Evolutionary conservation across 2,329 filamentous ascomycete genomes (phyloP), one percentile per base, ranked within the genome.

Genomic region (Amauroascus verrucosus): DNA sequence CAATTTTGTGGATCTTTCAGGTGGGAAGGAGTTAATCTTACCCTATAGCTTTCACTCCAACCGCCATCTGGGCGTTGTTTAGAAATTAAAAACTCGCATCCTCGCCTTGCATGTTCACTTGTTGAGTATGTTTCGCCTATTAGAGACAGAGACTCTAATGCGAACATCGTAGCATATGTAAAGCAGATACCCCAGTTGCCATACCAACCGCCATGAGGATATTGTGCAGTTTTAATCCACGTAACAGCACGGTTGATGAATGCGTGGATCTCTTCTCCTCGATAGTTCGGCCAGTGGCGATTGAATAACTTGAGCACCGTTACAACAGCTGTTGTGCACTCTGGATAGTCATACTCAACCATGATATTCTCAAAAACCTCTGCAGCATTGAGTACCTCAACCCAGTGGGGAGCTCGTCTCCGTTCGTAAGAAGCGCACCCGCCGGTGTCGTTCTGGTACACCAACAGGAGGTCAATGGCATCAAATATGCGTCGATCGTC

Each of bases 51-150:
- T 72, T 98, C 93, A 1, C 90, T 94, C 93, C 93, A 98, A 7
- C 93, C 93, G 13, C 91, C 93, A 61, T 98, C 93, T 11, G 78
- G 77, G 65, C 86, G 82, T 71, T 96, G 91, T 64, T 86, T 86
- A 4, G 83, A 83, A 13, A 96, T 66, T 48, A 98, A 75, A 69
- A 96, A 98, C 1, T 89, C 79, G 64, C 91, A 97, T 0, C 84
- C 93, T 38, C 81, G 79, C 55, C 78, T 80, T 0, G 88, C 80
- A 47, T 83, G 74, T 4, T 79, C 73, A 61, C 85, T 89, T 57
- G 82, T 95, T 30, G 73, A 72, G 60, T 93, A 93, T 2, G 78
- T 86, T 70, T 97, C 89, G 33, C 33, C 33, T 14, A 37, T 14
- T 37, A 37, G 33, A 9, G 33, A 37, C 16, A 59, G 48, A 11